A percentile compares a stretch with the other conserved stretches of the same genome.
phyloP scores from a whole-genome alignment of 2,329 filamentous ascomycete species.

The Trichophyton schoenleinii region DNA sequence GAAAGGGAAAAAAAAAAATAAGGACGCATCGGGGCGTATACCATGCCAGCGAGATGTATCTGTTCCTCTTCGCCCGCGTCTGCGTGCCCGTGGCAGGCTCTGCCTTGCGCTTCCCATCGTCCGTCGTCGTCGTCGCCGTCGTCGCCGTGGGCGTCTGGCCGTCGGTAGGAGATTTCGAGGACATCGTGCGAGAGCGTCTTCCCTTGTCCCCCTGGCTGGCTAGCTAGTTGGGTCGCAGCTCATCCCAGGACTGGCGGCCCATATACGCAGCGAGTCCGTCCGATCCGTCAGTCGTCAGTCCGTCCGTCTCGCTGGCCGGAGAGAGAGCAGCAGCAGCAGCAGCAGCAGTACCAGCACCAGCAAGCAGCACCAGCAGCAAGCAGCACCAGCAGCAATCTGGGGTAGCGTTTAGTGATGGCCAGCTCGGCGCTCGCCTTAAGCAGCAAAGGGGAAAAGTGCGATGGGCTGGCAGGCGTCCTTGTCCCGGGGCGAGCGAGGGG shows the following conservation, averaged over 20 bases:
- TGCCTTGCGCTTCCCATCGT: constrained; percentile 28
- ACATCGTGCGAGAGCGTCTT: neutral
- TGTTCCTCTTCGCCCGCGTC: constrained; percentile 50
- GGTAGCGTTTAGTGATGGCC: neutral
- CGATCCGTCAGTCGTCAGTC: no score
- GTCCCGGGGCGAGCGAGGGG: neutral
- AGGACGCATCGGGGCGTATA: constrained; percentile 16
- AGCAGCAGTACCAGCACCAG: neutral
- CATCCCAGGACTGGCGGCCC: neutral
- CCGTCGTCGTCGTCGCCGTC: neutral
- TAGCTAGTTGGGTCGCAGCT: neutral
- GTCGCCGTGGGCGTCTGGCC: neutral
- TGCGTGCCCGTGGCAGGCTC: constrained; percentile 35
- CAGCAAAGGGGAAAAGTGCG: neutral
- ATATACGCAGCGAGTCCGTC: neutral
- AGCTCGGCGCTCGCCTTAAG: neutral
- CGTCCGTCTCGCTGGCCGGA: no score
- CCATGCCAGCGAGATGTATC: constrained; percentile 57
- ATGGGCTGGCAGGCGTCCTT: neutral
- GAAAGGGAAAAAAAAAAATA: no score
- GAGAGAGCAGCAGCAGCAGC: neutral
- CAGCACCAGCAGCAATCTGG: neutral
- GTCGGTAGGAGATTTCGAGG: constrained; percentile 1
- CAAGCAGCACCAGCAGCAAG: no score
- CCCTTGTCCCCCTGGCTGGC: neutral